Percentiles rank a stretch among this genome's conserved stretches.
Evolutionary conservation across 1,284 basidiomycete genomes (phyloP).

Genomic region (Moniliophthora roreri): DNA sequence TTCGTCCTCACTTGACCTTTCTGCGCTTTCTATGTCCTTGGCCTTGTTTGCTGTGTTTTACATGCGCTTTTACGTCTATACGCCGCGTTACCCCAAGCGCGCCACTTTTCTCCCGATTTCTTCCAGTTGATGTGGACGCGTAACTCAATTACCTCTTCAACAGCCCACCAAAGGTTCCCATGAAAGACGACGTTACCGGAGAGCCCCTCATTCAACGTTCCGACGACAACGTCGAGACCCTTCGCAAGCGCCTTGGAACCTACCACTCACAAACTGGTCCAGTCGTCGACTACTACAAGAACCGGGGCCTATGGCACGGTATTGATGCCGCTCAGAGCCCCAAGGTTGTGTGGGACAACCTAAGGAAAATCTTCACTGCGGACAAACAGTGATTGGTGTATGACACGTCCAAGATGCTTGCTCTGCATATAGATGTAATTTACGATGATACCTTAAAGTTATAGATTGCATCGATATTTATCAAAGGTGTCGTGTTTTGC

Average conservation of each 20-base stretch:
- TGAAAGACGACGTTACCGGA: slow-evolving; percentile 93
- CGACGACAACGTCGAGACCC: slow-evolving; percentile 92
- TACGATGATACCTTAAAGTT: no score
- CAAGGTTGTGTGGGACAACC: slow-evolving; percentile 86
- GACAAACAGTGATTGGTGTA: background rate
- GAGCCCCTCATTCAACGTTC: slow-evolving; percentile 93
- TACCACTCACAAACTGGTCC: slow-evolving; percentile 95
- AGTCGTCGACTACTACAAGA: slow-evolving; percentile 97
- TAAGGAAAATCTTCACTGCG: slow-evolving; percentile 61
- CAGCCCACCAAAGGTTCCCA: slow-evolving; percentile 94
- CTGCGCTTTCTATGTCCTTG: no score
- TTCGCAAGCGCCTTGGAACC: slow-evolving; percentile 83
- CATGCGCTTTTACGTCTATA: no score
- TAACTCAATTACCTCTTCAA: slow-evolving; percentile 6
- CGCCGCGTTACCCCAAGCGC: no score
- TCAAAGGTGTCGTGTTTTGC: no score
- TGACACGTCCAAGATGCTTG: no score
- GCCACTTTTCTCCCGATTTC: background rate
- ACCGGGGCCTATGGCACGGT: slow-evolving; percentile 84
- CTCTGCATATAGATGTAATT: no score
- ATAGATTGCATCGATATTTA: no score
- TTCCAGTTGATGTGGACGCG: slow-evolving; percentile 3
- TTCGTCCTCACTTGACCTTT: no score
- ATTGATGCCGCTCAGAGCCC: slow-evolving; percentile 95
- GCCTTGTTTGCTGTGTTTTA: slow-evolving; percentile 1